Conservation (phyloP, 2,329 filamentous ascomycete genomes). For the Endocalyx cinctus region DNA sequence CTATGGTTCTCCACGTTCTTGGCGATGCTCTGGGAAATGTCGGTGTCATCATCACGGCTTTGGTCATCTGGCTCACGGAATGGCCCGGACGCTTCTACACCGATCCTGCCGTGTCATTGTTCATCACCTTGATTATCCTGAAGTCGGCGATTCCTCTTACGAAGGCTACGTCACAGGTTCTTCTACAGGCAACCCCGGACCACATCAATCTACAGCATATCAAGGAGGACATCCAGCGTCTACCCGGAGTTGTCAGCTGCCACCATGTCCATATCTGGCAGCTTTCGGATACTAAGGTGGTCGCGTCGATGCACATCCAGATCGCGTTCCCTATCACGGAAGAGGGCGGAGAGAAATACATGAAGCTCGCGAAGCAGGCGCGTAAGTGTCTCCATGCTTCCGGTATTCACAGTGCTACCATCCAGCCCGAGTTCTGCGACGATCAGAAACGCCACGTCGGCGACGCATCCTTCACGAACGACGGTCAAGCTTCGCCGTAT, state of each 20-base stretch:
- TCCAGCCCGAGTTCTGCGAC: constrained; percentile 83
- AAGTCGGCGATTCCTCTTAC: constrained; percentile 74
- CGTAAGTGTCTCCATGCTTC: constrained; percentile 89
- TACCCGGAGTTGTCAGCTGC: constrained; percentile 82
- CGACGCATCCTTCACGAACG: constrained; percentile 18
- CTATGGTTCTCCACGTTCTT: constrained; percentile 70
- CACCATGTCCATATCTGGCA: constrained; percentile 99
- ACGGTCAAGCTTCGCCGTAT: constrained; percentile 19
- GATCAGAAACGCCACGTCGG: constrained; percentile 38
- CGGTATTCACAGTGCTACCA: constrained; percentile 94
- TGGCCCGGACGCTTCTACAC: constrained; percentile 81
- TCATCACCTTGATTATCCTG: constrained; percentile 81
- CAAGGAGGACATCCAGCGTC: constrained; percentile 79
- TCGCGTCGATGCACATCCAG: constrained; percentile 90
- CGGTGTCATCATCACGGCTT: constrained; percentile 75
- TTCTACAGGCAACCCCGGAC: constrained; percentile 89
- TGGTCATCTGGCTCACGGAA: constrained; percentile 86
- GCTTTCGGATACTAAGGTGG: constrained; percentile 87
- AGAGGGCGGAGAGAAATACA: constrained; percentile 75
- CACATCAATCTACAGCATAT: constrained; percentile 87
- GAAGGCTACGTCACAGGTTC: constrained; percentile 75
- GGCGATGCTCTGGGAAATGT: constrained; percentile 84
- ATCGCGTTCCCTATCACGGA: constrained; percentile 86
- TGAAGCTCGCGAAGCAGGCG: constrained; percentile 79
- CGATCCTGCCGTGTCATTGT: constrained; percentile 85